Base-by-base conservation (phyloP, 805 yeast genomes). In the Yarrowia sp. region DNA sequence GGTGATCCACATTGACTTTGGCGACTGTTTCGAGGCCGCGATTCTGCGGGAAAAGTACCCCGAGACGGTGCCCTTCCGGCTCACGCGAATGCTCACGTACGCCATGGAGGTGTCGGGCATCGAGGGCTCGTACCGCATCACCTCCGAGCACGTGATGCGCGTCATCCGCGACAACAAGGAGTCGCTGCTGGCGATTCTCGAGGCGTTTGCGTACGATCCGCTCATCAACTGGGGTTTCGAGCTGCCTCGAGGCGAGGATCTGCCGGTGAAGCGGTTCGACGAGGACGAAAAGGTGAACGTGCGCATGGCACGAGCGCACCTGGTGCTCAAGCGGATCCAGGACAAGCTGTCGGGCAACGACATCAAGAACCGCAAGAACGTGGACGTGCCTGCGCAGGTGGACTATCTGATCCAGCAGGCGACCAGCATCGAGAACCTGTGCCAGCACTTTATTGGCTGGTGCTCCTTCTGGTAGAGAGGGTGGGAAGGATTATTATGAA, bases 81-180 rank as follows among this genome's bases (percentile, higher is more conserved):
- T 94, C 63, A 94, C 99, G 0, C 80, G 99, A 73, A 94, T 94
- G 99, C 79, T 96, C 66, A 91, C 96, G 21, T 91, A 91, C 73
- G 99, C 98, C 0, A 93, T 94, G 97, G 99, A 96, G 73, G 98
- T 94, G 2, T 88, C 97, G 74, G 99, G 99, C 7, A 91, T 94
- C 65, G 98, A 94, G 74, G 99, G 99, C 3, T 89, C 96, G 33
- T 94, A 90, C 81, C 81, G 98, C 68, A 92, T 94, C 38, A 92
- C 98, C 0, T 89, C 97, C 74, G 98, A 94, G 71, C 92, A 93
- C 73, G 99, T 94, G 3, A 93, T 96, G 97, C 81, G 96, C 65
- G 96, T 96, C 1, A 77, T 94, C 60, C 80, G 99, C 66, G 96
- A 88, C 66, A 94, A 94, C 74, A 90, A 90, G 67, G 99, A 96